Evolutionary conservation across 129 eudicot genomes (phyloP), one percentile per base, ranked within the genome.

Genomic region (Glebionis coronaria): DNA sequence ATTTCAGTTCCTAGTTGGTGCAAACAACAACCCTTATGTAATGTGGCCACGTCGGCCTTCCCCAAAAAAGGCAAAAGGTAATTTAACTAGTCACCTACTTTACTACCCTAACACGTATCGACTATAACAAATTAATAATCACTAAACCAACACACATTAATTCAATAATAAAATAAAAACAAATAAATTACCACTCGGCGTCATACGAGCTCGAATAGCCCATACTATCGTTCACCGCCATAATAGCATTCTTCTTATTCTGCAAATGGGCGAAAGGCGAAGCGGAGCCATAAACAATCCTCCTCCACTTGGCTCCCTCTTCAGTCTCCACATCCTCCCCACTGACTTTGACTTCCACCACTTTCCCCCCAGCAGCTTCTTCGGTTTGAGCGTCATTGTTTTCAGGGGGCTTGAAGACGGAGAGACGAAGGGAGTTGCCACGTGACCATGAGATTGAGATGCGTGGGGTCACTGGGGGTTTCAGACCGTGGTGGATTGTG

Each of bases 181-280:
- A 31, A 31, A 31, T 54, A 0, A 46, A 50, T 62, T 82, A 93
- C 99, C 97, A 87, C 12, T 89, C 84, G 15, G 51, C 78, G 7
- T 77, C 76, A 28, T 79, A 79, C 0, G 79, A 78, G 73, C 74
- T 67, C 18, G 74, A 50, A 46, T 59, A 71, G 16, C 80, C 67
- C 75, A 73, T 56, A 35, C 9, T 8, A 51, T 76, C 79, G 4
- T 83, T 70, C 70, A 80, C 46, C 7, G 85, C 83, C 2, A 61
- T 63, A 46, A 75, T 35, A 12, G 88, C 76, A 60, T 94, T 81
- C 75, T 94, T 94, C 67, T 81, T 84, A 72, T 88, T 87, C 81
- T 89, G 97, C 31, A 94, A 81, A 71, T 89, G 81, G 54, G 95
- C 99, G 57, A 86, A 94, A 0, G 99, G 99, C 31, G 90, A 57